Evolutionary conservation across 176 grass and related monocot species (phyloP).

Genomic region (Elaeis guineensis): DNA sequence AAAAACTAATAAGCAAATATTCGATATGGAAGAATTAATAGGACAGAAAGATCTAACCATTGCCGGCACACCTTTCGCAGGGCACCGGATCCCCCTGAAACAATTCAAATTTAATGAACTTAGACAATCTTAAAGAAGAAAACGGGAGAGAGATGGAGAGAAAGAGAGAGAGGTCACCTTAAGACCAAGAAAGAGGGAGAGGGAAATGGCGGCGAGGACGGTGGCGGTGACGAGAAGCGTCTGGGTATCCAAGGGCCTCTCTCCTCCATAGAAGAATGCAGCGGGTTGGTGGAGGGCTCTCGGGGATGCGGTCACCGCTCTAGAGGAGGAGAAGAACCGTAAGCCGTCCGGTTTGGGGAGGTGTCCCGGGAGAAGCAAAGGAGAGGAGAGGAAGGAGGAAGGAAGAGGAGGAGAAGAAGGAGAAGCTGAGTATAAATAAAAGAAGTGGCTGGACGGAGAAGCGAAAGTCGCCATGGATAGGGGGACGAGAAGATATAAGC

Average conservation of each 20-base stretch:
- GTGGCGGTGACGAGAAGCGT: conserved; percentile 52
- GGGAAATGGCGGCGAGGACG: conserved; percentile 49
- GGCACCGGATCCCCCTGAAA: conserved; percentile 64
- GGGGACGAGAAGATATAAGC: neutral
- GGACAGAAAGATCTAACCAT: conserved; percentile 21
- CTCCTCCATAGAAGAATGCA: conserved; percentile 23
- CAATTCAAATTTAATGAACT: neutral
- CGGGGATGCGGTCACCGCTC: neutral
- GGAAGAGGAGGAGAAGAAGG: conserved; percentile 7
- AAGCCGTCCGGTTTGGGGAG: neutral
- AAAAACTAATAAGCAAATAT: no score
- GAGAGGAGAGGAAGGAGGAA: conserved; percentile 8
- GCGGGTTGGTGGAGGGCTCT: conserved; percentile 6
- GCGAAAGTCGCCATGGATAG: conserved; percentile 15
- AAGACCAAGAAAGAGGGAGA: conserved; percentile 72
- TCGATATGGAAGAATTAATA: no score
- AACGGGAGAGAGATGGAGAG: neutral
- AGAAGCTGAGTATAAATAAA: conserved; percentile 1
- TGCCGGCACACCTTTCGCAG: conserved; percentile 72
- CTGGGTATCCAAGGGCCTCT: conserved; percentile 61
- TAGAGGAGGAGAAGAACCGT: neutral
- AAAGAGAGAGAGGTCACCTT: conserved; percentile 30
- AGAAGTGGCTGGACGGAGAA: neutral
- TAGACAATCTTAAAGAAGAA: neutral
- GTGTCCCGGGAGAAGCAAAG: conserved; percentile 7